These are phyloP conservation scores for Botrytis squamosa DNA, from an alignment of 2,329 filamentous ascomycete species.

Conservation along the genomic window DNA sequence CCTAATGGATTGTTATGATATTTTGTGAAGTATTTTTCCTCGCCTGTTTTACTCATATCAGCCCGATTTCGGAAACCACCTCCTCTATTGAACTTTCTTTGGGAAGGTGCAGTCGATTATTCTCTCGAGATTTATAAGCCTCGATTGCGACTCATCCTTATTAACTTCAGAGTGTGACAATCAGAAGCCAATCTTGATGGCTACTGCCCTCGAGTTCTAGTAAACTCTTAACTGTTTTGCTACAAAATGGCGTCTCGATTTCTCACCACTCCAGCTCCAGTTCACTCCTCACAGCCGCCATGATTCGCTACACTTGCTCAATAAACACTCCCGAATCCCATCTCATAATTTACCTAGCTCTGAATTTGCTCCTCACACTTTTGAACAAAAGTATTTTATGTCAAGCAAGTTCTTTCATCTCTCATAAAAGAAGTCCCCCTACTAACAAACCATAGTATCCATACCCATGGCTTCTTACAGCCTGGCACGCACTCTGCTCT, in stretches of 20 bases:
- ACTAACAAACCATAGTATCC: slow-evolving; percentile 45
- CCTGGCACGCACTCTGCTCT: slow-evolving; percentile 57
- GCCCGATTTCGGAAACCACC: neutral
- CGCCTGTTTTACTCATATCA: neutral
- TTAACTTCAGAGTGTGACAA: neutral
- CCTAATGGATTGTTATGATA: neutral
- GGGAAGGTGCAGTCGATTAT: neutral
- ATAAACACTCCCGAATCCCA: neutral
- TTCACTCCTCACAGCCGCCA: neutral
- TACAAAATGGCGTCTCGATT: neutral
- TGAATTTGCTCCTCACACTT: slow-evolving; percentile 7
- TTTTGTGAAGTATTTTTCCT: neutral
- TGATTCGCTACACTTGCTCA: neutral
- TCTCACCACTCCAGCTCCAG: neutral
- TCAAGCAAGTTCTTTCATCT: neutral
- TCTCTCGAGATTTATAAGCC: too few species aligned
- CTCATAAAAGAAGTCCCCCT: neutral
- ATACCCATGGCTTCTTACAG: slow-evolving; percentile 61
- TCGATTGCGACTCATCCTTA: neutral
- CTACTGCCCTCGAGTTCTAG: neutral
- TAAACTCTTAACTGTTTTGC: too few species aligned
- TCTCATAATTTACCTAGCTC: neutral
- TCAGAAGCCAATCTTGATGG: neutral
- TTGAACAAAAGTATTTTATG: neutral
- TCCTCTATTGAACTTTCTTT: too few species aligned